Percentiles rank a stretch among this genome's conserved stretches.
Evolutionary conservation across 352 stramenopile species (phyloP).

Genomic region (Phytophthora citrophthora): DNA sequence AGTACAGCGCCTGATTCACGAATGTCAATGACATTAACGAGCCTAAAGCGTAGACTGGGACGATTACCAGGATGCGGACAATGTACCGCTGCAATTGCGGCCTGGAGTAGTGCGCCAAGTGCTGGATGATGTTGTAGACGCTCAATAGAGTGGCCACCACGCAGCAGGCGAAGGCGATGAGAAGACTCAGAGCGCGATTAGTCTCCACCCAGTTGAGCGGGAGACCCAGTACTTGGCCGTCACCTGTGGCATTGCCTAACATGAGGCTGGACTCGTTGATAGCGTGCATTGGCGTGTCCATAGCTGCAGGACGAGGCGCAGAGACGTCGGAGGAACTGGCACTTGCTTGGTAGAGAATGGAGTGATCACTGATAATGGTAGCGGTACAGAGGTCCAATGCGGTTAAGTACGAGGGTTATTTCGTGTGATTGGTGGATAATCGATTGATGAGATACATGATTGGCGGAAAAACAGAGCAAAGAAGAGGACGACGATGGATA

Average conservation of each 20-base stretch:
- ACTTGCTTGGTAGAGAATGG: slow-evolving; percentile 20
- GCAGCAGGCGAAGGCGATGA: slow-evolving; percentile 69
- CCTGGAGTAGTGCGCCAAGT: slow-evolving; percentile 85
- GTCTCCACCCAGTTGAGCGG: slow-evolving; percentile 80
- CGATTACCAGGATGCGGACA: slow-evolving; percentile 87
- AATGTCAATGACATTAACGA: slow-evolving; percentile 85
- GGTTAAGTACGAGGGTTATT: slow-evolving; percentile 12
- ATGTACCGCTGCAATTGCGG: slow-evolving; percentile 90
- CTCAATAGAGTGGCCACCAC: slow-evolving; percentile 64
- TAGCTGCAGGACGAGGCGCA: background rate
- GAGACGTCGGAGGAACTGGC: background rate
- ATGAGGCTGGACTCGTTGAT: slow-evolving; percentile 78
- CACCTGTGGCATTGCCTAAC: slow-evolving; percentile 69
- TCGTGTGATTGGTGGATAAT: slow-evolving; percentile 9
- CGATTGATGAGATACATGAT: background rate
- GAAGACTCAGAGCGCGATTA: slow-evolving; percentile 53
- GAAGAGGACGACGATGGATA: slow-evolving; percentile 19
- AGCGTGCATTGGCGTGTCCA: slow-evolving; percentile 37
- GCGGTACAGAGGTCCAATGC: background rate
- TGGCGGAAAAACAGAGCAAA: slow-evolving; percentile 13
- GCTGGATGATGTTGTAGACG: slow-evolving; percentile 87
- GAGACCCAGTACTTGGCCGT: slow-evolving; percentile 62
- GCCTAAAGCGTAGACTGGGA: slow-evolving; percentile 88
- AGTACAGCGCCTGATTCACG: slow-evolving; percentile 81
- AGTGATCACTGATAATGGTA: slow-evolving; percentile 16